Evolutionary conservation across 371 early-diverging fungal genomes (phyloP).

Genomic region (Homolaphlyctis polyrhiza): DNA sequence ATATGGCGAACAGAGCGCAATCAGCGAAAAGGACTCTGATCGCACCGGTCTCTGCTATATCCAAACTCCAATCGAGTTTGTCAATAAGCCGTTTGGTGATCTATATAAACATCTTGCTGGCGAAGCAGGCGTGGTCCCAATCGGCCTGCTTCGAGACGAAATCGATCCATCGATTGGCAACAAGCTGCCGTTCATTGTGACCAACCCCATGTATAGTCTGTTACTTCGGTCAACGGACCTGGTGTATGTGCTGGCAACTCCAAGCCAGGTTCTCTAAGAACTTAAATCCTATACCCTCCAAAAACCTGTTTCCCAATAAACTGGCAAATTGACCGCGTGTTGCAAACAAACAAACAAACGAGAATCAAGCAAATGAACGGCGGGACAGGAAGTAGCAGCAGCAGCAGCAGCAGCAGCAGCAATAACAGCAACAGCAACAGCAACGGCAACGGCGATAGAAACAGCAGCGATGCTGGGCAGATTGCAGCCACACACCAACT

Average conservation of each 20-base stretch:
- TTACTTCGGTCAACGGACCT: slow-evolving; percentile 23
- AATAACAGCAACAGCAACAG: neutral
- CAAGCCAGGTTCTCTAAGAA: neutral
- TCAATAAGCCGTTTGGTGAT: slow-evolving; percentile 21
- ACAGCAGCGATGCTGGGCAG: neutral
- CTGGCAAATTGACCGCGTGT: too few relatives aligned
- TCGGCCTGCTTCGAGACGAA: slow-evolving; percentile 27
- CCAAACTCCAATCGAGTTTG: slow-evolving; percentile 13
- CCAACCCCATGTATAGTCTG: slow-evolving; percentile 30
- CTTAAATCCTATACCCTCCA: neutral
- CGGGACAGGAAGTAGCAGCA: neutral
- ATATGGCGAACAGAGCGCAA: neutral
- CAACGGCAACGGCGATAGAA: too few relatives aligned
- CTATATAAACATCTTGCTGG: slow-evolving; percentile 14
- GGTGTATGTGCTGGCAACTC: slow-evolving; percentile 29
- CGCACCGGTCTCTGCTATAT: slow-evolving; percentile 1
- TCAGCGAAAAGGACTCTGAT: neutral
- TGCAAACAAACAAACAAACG: too few relatives aligned
- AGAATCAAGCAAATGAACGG: neutral
- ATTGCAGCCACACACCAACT: neutral
- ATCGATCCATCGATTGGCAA: slow-evolving; percentile 16
- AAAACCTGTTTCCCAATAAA: too few relatives aligned
- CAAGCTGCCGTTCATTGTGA: slow-evolving; percentile 36
- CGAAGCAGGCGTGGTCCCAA: slow-evolving; percentile 29
- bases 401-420: neutral